Evolutionary conservation across 2,329 filamentous ascomycete species (phyloP), one percentile per base, ranked within the genome.

Genomic region (Alternaria sp.): DNA sequence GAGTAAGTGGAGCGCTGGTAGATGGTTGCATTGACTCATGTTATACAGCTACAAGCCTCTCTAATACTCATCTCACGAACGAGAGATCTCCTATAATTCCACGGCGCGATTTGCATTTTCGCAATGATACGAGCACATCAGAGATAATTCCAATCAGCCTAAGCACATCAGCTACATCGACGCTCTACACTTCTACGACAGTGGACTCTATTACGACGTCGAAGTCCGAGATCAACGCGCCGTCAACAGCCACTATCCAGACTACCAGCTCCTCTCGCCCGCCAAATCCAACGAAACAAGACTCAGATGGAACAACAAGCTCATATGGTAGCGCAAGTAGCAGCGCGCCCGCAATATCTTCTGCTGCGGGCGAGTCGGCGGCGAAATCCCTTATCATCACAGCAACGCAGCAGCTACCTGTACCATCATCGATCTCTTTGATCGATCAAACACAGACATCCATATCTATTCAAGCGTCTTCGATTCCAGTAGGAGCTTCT

Each of bases 71-170:
- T 9, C 9, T 46, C 25, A 25, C 20, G 20, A 44, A 58, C 23
- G 23, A 28, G 33, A 58, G 23, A 43, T 21, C 61, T 25, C 56
- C 62, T n/a, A 54, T 58, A 28, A 15, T 69, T 18, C 49, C 58
- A 15, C 66, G 55, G 14, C 64, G 55, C 14, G 61, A 55, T 33
- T 55, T 55, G 20, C 20, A 51, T 33, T 53, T 61, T 20, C 41
- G 10, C 14, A 69, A 71, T 53, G 45, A 33, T 6, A 71, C 67
- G 8, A 61, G 41, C 26, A 21, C 44, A 18, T 44, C 50, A 12
- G 49, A 58, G 15, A 47, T 5, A 11, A 7, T 28, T 30, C 10
- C 14, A 12, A 18, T 26, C 43, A 60, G 43, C 6, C 46, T 28
- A 6, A 23, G 8, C 9, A 18, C 26, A n/a, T 49, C 49, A 3